These are phyloP conservation scores for Botrytis aclada DNA, from an alignment of 2,329 filamentous ascomycete species.

Conservation along the genomic window DNA sequence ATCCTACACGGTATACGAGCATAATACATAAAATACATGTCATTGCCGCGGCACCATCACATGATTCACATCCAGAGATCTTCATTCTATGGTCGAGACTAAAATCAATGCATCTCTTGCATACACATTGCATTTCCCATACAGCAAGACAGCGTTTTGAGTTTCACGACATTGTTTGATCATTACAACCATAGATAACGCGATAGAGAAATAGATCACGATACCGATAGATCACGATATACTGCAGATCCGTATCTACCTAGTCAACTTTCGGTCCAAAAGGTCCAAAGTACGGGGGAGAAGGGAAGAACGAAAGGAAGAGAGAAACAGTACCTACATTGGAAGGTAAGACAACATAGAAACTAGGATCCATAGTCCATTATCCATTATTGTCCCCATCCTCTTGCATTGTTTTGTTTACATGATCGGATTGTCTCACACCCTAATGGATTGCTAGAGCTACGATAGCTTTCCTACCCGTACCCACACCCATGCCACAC, in stretches of 20 bases:
- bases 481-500: neutral
- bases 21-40: neutral
- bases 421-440: constrained; percentile 1
- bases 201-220: neutral
- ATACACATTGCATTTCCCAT: neutral
- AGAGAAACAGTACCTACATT: neutral
- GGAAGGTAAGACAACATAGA: neutral
- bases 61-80: neutral
- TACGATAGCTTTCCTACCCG: constrained; percentile 1
- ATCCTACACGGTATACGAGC: too few species aligned
- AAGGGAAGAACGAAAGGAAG: neutral
- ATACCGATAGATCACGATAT: neutral
- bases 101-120: neutral
- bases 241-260: neutral
- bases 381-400: neutral
- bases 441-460: neutral
- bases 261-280: neutral
- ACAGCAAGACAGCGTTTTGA: neutral
- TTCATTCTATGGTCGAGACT: neutral
- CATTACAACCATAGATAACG: constrained; percentile 1
- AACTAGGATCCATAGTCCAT: neutral
- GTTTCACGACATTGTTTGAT: constrained; percentile 2
- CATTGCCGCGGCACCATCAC: neutral
- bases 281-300: constrained; percentile 8
- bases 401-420: constrained; percentile 8